Percentiles rank a stretch among this genome's conserved stretches.
Evolutionary conservation across 345 rosid genomes (phyloP).

Genomic region (Melaleuca quinquenervia): DNA sequence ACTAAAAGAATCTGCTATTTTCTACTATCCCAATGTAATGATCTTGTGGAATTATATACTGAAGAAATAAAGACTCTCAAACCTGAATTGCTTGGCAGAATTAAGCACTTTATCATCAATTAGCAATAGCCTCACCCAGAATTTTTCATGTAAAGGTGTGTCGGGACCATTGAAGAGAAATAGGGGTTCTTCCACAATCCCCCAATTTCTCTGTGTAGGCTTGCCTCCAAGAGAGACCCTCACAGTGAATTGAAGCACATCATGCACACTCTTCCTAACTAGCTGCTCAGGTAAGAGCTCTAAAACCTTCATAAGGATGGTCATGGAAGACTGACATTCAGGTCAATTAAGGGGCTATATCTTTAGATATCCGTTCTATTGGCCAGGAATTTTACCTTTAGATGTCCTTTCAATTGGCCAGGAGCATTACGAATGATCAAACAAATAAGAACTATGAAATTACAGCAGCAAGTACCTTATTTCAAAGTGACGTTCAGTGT

Average conservation of each 20-base stretch:
- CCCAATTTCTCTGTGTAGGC: neutral
- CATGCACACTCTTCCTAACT: slow-evolving; percentile 57
- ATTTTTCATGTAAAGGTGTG: neutral
- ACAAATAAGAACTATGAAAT: neutral
- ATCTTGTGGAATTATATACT: neutral
- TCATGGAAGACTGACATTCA: slow-evolving; percentile 53
- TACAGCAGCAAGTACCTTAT: slow-evolving; percentile 34
- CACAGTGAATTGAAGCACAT: neutral
- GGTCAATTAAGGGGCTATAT: slow-evolving; percentile 59
- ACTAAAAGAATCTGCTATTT: neutral
- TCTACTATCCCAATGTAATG: neutral
- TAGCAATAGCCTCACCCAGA: neutral
- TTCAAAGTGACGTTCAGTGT: slow-evolving; percentile 51
- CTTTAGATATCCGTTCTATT: slow-evolving; percentile 65
- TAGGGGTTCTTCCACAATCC: neutral
- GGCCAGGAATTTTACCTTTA: slow-evolving; percentile 41
- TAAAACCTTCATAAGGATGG: slow-evolving; percentile 73
- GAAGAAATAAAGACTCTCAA: neutral
- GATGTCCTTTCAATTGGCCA: slow-evolving; percentile 29
- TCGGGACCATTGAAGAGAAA: neutral
- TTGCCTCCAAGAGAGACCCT: neutral
- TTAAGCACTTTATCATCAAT: neutral
- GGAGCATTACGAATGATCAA: neutral
- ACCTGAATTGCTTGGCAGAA: neutral
- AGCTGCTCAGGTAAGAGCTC: slow-evolving; percentile 69